Evolutionary conservation across 2,329 filamentous ascomycete genomes (phyloP).

Genomic region (Pseudogymnoascus pannorum): DNA sequence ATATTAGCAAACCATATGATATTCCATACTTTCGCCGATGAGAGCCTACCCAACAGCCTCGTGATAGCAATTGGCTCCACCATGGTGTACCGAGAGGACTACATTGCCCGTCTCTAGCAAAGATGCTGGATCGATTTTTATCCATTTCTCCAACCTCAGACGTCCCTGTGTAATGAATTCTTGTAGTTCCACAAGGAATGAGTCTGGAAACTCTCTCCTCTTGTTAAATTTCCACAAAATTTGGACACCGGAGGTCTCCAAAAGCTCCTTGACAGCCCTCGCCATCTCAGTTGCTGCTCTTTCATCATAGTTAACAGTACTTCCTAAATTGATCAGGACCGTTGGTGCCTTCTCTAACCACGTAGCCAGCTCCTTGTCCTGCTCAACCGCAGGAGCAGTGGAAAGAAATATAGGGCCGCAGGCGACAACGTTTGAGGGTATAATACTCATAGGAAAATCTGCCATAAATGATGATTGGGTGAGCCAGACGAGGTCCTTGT

Average conservation of each 20-base stretch:
- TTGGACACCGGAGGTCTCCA: conserved; percentile 28
- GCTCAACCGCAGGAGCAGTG: conserved; percentile 28
- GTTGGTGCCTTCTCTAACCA: conserved; percentile 40
- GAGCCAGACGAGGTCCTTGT: conserved; percentile 25
- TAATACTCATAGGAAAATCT: conserved; percentile 32
- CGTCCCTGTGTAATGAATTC: neutral
- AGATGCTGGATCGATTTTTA: conserved; percentile 33
- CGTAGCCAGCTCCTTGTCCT: conserved; percentile 34
- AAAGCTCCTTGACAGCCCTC: conserved; percentile 29
- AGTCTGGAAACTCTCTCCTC: neutral
- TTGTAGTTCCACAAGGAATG: neutral
- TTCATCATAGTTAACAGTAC: conserved; percentile 20
- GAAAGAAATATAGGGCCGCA: conserved; percentile 42
- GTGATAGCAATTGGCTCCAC: conserved; percentile 36
- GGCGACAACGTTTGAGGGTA: conserved; percentile 34
- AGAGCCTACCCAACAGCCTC: conserved; percentile 37
- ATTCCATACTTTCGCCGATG: neutral
- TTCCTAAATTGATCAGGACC: conserved; percentile 43
- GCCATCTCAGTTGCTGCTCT: conserved; percentile 34
- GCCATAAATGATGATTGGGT: conserved; percentile 19
- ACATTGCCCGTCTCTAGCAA: conserved; percentile 32
- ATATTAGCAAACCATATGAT: conserved; percentile 1
- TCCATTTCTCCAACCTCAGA: conserved; percentile 35
- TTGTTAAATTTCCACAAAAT: conserved; percentile 32
- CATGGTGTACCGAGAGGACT: conserved; percentile 33